A percentile compares a stretch with the other conserved stretches of the same genome.
Evolutionary conservation across 768 basidiomycete genomes (phyloP).

Genomic region (Hemileccinum rubropunctum): DNA sequence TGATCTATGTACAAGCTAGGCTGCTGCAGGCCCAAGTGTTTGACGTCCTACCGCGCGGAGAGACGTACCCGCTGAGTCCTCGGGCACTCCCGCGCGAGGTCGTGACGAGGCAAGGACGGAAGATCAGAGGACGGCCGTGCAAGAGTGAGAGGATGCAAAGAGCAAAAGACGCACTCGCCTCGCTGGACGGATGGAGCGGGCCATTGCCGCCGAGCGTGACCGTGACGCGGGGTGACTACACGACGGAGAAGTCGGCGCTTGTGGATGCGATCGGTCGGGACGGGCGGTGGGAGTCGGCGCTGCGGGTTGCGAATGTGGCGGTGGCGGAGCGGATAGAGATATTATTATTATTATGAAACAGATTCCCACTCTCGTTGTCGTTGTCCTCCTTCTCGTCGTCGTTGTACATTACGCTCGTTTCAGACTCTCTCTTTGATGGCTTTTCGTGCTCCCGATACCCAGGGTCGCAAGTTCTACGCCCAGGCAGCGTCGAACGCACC

Average conservation of each 20-base stretch:
- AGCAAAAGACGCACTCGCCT: constrained; percentile 46
- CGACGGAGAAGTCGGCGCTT: constrained; percentile 39
- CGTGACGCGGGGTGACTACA: constrained; percentile 40
- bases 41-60: constrained; percentile 55
- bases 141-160: constrained; percentile 57
- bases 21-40: constrained; percentile 53
- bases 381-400: constrained; percentile 1
- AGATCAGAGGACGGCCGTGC: constrained; percentile 63
- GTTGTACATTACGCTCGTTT: constrained; percentile 17
- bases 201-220: constrained; percentile 12
- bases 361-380: background rate
- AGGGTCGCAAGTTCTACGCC: constrained; percentile 40
- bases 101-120: constrained; percentile 37
- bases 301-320: constrained; percentile 45
- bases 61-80: constrained; percentile 53
- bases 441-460: constrained; percentile 33
- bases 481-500: constrained; percentile 39
- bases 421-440: constrained; percentile 18
- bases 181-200: constrained; percentile 47
- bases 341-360: background rate
- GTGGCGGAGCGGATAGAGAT: constrained; percentile 52
- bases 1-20: constrained; percentile 45
- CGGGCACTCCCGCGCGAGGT: constrained; percentile 68
- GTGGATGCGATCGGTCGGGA: constrained; percentile 35
- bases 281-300: constrained; percentile 20